Conservation (phyloP, 345 rosid genomes). For the Eutrema heterophyllum region DNA sequence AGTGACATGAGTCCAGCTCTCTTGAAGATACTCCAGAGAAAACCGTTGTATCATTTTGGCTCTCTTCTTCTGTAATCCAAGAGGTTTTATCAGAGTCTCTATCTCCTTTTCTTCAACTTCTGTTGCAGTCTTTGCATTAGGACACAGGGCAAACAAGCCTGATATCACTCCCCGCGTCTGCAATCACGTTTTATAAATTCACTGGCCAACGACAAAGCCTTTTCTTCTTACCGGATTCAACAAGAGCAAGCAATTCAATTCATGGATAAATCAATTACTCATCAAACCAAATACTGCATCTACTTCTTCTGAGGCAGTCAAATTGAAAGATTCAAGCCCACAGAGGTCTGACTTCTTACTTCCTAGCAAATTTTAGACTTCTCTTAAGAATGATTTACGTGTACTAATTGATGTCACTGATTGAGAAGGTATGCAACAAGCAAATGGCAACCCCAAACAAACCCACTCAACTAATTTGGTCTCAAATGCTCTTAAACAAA, state of each 20-base stretch:
- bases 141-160: constrained; percentile 53
- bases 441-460: not conserved
- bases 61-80: constrained; percentile 62
- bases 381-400: not conserved
- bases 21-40: constrained; percentile 60
- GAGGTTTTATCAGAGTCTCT: constrained; percentile 42
- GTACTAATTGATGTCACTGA: not conserved
- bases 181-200: constrained; percentile 5
- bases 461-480: not conserved
- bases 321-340: not conserved
- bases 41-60: constrained; percentile 48
- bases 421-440: not conserved
- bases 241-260: not conserved
- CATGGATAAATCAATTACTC: not conserved
- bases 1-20: constrained; percentile 78
- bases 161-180: constrained; percentile 46
- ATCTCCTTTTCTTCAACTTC: constrained; percentile 38
- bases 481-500: not conserved
- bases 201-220: not conserved
- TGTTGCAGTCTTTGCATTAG: constrained; percentile 59
- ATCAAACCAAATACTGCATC: not conserved
- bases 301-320: not conserved
- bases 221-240: not conserved
- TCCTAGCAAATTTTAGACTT: not conserved
- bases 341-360: not conserved